phyloP scores from a whole-genome alignment of 2,329 filamentous ascomycete species.

The Penicillium sp. region DNA sequence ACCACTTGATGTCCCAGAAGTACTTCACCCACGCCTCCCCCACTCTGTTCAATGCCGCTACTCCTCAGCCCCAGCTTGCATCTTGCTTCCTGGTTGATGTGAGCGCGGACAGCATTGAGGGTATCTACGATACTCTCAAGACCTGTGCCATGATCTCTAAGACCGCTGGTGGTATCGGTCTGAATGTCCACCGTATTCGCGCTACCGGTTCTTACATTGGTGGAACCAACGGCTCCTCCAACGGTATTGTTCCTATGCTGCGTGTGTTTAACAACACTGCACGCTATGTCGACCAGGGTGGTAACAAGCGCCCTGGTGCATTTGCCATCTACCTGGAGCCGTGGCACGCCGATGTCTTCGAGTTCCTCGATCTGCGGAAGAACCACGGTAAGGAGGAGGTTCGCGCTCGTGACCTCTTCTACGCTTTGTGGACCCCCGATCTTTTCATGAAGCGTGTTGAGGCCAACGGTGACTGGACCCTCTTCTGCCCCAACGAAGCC shows the following conservation, averaged over 20 bases:
- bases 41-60: slow-evolving; percentile 96
- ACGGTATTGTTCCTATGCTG: slow-evolving; percentile 96
- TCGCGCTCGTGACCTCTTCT: slow-evolving; percentile 94
- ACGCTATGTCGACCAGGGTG: slow-evolving; percentile 96
- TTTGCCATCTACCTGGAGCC: slow-evolving; percentile 99
- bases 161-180: slow-evolving; percentile 95
- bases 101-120: slow-evolving; percentile 99
- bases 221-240: slow-evolving; percentile 96
- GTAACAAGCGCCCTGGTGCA: slow-evolving; percentile 97
- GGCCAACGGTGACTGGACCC: slow-evolving; percentile 92
- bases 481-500: slow-evolving; percentile 98
- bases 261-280: slow-evolving; percentile 99
- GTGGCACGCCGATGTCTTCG: slow-evolving; percentile 96
- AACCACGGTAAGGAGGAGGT: slow-evolving; percentile 99
- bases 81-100: slow-evolving; percentile 99
- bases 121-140: slow-evolving; percentile 98
- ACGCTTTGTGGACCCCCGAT: slow-evolving; percentile 97
- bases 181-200: slow-evolving; percentile 95
- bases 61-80: slow-evolving; percentile 88
- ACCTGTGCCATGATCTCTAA: slow-evolving; percentile 99
- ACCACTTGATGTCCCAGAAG: slow-evolving; percentile 98
- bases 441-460: slow-evolving; percentile 99
- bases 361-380: slow-evolving; percentile 97
- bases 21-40: slow-evolving; percentile 98
- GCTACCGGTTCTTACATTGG: slow-evolving; percentile 97